Evolutionary conservation across 75 land plant species (phyloP).

Genomic region (Selaginella tamariscina): DNA sequence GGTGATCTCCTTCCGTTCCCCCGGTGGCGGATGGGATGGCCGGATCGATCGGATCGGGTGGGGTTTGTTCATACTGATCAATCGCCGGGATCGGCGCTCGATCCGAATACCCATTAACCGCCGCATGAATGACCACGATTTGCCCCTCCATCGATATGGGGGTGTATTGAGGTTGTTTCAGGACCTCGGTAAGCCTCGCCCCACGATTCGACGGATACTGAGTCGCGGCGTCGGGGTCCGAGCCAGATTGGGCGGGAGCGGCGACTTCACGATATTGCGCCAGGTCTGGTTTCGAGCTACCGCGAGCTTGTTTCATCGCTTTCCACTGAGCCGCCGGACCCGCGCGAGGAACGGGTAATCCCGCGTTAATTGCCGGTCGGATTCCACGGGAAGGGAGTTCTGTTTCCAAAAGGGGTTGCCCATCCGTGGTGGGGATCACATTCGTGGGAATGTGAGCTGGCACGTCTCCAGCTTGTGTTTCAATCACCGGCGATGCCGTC

Average conservation of each 20-base stretch:
- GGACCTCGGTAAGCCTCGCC: too few relatives aligned
- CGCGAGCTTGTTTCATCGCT: conserved; percentile 5
- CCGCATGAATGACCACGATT: not conserved
- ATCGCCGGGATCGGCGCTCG: too few relatives aligned
- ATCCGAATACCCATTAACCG: not conserved
- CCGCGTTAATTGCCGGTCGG: not conserved
- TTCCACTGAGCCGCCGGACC: not conserved
- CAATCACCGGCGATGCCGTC: not conserved
- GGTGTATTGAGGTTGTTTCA: conserved; percentile 1
- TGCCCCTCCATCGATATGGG: not conserved
- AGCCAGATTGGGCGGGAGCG: conserved; percentile 8
- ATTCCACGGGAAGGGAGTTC: not conserved
- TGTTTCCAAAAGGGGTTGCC: not conserved
- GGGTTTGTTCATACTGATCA: too few relatives aligned
- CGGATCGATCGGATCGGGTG: too few relatives aligned
- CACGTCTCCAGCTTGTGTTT: conserved; percentile 3
- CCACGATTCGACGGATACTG: not conserved
- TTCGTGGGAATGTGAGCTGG: not conserved
- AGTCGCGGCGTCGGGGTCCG: not conserved
- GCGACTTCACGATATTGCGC: conserved; percentile 12
- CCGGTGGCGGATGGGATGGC: too few relatives aligned
- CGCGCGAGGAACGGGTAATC: not conserved
- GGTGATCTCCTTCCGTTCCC: too few relatives aligned
- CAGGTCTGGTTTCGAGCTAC: not conserved
- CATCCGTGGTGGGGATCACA: not conserved